A percentile compares a stretch with the other conserved stretches of the same genome.
These are phyloP conservation scores for Chenopodium formosanum DNA, from an alignment of 148 eudicot species.

Conservation along the genomic window DNA sequence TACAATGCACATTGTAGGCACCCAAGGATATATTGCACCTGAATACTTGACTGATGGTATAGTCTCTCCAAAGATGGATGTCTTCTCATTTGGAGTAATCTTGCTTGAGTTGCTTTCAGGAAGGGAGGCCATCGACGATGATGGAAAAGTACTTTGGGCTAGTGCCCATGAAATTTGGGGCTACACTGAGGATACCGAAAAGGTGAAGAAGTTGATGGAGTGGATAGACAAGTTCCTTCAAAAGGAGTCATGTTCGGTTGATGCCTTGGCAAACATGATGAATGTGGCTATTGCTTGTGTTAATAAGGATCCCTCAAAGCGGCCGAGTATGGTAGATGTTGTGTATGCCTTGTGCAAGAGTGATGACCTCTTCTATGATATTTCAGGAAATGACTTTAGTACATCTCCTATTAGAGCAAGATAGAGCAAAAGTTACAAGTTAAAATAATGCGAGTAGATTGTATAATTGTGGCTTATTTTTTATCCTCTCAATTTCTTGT, in stretches of 20 bases:
- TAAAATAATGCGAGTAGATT: no score
- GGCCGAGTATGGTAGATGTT: conserved; percentile 88
- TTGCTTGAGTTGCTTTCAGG: conserved; percentile 79
- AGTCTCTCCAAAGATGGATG: conserved; percentile 86
- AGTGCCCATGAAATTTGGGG: conserved; percentile 42
- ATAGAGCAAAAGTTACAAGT: background rate
- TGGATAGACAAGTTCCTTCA: conserved; percentile 57
- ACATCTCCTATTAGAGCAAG: conserved; percentile 37
- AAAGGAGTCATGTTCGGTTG: conserved; percentile 44
- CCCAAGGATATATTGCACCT: conserved; percentile 92
- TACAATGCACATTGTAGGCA: conserved; percentile 91
- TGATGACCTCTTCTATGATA: conserved; percentile 62
- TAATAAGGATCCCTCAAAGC: conserved; percentile 54
- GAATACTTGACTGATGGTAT: conserved; percentile 81
- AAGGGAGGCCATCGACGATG: conserved; percentile 57
- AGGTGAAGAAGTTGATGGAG: conserved; percentile 35
- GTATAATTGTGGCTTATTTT: no score
- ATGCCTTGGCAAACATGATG: conserved; percentile 56
- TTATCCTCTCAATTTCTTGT: no score
- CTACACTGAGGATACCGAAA: conserved; percentile 41
- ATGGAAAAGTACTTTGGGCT: conserved; percentile 61
- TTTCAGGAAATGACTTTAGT: conserved; percentile 52
- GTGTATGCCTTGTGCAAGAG: conserved; percentile 86
- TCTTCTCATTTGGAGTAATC: conserved; percentile 83
- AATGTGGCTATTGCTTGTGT: conserved; percentile 64